Evolutionary conservation across 169 alveolate genomes (phyloP).

Genomic region (Plasmodium inui): DNA sequence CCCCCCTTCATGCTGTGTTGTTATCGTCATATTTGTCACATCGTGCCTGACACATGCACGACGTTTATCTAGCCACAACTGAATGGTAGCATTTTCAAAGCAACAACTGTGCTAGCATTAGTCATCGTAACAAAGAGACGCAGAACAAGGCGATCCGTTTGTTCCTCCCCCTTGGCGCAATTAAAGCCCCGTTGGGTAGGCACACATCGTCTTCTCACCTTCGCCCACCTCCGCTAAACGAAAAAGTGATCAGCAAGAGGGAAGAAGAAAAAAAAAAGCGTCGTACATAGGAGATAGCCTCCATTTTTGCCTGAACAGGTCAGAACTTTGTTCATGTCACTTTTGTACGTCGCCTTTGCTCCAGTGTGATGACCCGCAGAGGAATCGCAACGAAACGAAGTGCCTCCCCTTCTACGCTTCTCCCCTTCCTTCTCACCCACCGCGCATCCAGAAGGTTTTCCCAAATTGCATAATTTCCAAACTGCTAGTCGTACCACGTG

Average conservation of each 20-base stretch:
- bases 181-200: background rate
- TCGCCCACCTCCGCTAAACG: background rate
- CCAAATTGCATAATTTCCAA: background rate
- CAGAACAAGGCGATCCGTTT: background rate
- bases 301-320: slow-evolving; percentile 2
- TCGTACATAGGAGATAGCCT: slow-evolving; percentile 10
- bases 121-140: background rate
- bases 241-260: background rate
- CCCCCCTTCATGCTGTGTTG: background rate
- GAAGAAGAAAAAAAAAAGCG: slow-evolving; percentile 3
- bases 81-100: background rate
- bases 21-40: background rate
- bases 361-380: background rate
- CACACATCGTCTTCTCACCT: background rate
- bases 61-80: background rate
- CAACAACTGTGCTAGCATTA: background rate
- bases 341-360: background rate
- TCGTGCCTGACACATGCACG: background rate
- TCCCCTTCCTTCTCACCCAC: no score
- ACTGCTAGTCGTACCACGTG: background rate
- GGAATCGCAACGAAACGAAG: background rate
- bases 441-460: background rate
- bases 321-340: background rate
- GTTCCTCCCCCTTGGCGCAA: background rate
- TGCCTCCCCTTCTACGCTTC: background rate